Evolutionary conservation across 179 eudicot species (phyloP).

Genomic region (Drosera spatulata): DNA sequence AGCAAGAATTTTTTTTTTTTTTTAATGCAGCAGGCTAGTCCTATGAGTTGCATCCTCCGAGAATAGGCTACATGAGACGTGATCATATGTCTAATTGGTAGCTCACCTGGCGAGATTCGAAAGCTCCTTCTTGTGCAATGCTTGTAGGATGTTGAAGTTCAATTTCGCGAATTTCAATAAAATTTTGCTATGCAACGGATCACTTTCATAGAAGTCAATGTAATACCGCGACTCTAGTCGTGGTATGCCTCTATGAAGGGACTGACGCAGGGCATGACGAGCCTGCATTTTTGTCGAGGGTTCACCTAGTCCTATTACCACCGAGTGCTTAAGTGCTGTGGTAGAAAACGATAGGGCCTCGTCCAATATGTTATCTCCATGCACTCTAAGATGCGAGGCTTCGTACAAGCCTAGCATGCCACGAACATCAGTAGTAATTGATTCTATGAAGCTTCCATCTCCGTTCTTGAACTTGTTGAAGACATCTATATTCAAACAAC

Average conservation of each 20-base stretch:
- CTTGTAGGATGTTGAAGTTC: constrained; percentile 38
- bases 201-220: constrained; percentile 26
- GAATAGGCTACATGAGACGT: no score
- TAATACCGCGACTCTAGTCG: constrained; percentile 27
- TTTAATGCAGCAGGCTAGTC: no score
- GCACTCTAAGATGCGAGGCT: constrained; percentile 8
- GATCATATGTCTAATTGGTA: no score
- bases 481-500: no score
- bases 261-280: constrained; percentile 6
- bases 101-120: constrained; percentile 22
- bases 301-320: background rate
- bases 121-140: constrained; percentile 32
- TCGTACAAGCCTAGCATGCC: constrained; percentile 20
- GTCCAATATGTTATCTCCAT: constrained; percentile 5
- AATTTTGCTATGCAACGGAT: constrained; percentile 12
- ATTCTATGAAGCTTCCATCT: constrained; percentile 8
- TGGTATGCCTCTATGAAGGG: constrained; percentile 16
- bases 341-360: constrained; percentile 4
- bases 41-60: no score
- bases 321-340: background rate
- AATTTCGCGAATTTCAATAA: constrained; percentile 31
- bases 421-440: constrained; percentile 3
- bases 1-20: no score
- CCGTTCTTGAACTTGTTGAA: constrained; percentile 12
- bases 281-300: constrained; percentile 7